Evolutionary conservation across 2,329 filamentous ascomycete genomes (phyloP).

Genomic region (Cladophialophora chaetospira): DNA sequence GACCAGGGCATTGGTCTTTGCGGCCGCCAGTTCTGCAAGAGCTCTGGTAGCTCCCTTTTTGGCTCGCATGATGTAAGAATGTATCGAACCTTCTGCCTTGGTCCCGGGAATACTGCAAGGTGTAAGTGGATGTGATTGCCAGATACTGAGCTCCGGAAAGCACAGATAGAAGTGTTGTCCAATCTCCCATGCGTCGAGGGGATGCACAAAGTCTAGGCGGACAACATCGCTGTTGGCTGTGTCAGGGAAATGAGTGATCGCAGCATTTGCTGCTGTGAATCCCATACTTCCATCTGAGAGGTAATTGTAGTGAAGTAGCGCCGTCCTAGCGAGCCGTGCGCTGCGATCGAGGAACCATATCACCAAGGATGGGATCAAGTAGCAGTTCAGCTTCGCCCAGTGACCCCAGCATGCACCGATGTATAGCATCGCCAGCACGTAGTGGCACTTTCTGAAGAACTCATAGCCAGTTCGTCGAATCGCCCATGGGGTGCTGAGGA

Average conservation of each 20-base stretch:
- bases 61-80: slow-evolving; percentile 41
- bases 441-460: slow-evolving; percentile 74
- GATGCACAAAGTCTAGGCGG: slow-evolving; percentile 65
- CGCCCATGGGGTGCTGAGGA: slow-evolving; percentile 60
- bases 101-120: slow-evolving; percentile 56
- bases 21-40: slow-evolving; percentile 50
- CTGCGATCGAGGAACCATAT: slow-evolving; percentile 67
- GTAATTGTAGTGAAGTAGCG: slow-evolving; percentile 63
- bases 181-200: slow-evolving; percentile 62
- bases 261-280: slow-evolving; percentile 58
- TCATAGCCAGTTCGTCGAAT: slow-evolving; percentile 73
- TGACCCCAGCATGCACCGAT: slow-evolving; percentile 76
- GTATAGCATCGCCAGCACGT: slow-evolving; percentile 72
- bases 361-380: slow-evolving; percentile 66
- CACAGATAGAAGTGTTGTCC: slow-evolving; percentile 73
- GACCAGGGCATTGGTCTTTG: background rate
- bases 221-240: slow-evolving; percentile 62
- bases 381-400: slow-evolving; percentile 69
- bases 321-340: slow-evolving; percentile 60
- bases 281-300: slow-evolving; percentile 49
- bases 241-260: slow-evolving; percentile 57
- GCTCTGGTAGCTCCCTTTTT: slow-evolving; percentile 60
- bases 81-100: slow-evolving; percentile 30
- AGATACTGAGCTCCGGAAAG: slow-evolving; percentile 67
- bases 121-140: slow-evolving; percentile 74